A percentile compares a stretch with the other conserved stretches of the same genome.
phyloP scores from a whole-genome alignment of 2,329 filamentous ascomycete species.

The Aspergillus costaricaensis region DNA sequence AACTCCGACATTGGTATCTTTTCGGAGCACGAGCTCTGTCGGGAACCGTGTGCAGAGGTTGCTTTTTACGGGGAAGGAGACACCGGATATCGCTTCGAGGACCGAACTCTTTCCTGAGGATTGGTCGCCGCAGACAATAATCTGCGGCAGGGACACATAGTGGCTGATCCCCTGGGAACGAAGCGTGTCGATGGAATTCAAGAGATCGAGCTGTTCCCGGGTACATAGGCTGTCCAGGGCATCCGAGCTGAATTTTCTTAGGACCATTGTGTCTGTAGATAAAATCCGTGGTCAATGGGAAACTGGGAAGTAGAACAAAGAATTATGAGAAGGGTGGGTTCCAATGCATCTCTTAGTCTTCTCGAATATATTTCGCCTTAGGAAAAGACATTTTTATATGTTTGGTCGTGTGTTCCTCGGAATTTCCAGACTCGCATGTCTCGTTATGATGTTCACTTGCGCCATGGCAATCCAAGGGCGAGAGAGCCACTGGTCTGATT shows the following conservation, averaged over 20 bases:
- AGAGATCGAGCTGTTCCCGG: constrained; percentile 57
- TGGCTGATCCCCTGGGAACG: constrained; percentile 52
- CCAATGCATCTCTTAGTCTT: no score
- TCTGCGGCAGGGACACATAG: constrained; percentile 59
- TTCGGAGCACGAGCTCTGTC: constrained; percentile 60
- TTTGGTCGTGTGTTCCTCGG: no score
- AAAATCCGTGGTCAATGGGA: no score
- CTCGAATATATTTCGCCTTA: no score
- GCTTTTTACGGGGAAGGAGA: constrained; percentile 62
- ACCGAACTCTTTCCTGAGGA: constrained; percentile 64
- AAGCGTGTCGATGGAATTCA: constrained; percentile 61
- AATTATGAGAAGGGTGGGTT: no score
- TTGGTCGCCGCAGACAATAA: constrained; percentile 66
- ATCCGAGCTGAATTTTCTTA: constrained; percentile 16
- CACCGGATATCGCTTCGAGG: constrained; percentile 64
- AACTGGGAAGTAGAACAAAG: no score
- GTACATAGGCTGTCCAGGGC: constrained; percentile 20
- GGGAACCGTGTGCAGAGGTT: constrained; percentile 64
- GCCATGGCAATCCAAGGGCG: no score
- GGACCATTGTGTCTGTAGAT: constrained; percentile 9
- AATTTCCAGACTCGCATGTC: no score
- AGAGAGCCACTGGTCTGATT: no score
- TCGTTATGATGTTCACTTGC: no score
- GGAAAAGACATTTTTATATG: no score
- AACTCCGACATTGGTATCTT: constrained; percentile 16